A percentile compares a stretch with the other conserved stretches of the same genome.
These are phyloP conservation scores for Delonix regia DNA, from an alignment of 306 rosid species.

Conservation along the genomic window DNA sequence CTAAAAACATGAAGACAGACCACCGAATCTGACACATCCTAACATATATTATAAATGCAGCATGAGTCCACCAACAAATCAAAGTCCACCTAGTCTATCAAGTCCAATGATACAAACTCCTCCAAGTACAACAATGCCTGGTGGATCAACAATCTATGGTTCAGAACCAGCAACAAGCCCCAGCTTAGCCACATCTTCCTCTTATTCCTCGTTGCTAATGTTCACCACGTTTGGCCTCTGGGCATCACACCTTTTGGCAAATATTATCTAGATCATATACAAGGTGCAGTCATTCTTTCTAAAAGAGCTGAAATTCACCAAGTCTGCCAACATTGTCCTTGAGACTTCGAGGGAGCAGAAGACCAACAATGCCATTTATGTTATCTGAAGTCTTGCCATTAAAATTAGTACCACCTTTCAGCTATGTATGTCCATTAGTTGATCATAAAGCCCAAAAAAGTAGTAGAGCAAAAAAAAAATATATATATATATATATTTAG, in stretches of 20 bases:
- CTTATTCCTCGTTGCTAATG: constrained; percentile 47
- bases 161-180: constrained; percentile 74
- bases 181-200: constrained; percentile 61
- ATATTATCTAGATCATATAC: constrained; percentile 51
- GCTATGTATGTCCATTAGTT: constrained; percentile 47
- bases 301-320: constrained; percentile 48
- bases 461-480: constrained; percentile 47
- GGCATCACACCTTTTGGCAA: constrained; percentile 53
- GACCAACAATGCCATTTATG: constrained; percentile 39
- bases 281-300: constrained; percentile 38
- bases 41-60: constrained; percentile 51
- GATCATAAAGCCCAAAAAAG: constrained; percentile 47
- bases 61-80: constrained; percentile 46
- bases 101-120: constrained; percentile 39
- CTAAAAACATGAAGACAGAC: background rate
- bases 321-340: constrained; percentile 48
- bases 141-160: constrained; percentile 73
- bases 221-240: constrained; percentile 46
- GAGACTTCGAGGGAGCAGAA: constrained; percentile 45
- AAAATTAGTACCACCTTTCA: constrained; percentile 42
- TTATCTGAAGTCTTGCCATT: constrained; percentile 46
- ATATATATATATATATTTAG: too few species aligned
- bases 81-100: constrained; percentile 40
- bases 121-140: constrained; percentile 62
- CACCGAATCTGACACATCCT: constrained; percentile 14